A percentile compares a stretch with the other conserved stretches of the same genome.
These are phyloP conservation scores for Aspergillus nidulans DNA, from an alignment of 495 filamentous ascomycete species.

Conservation along the genomic window DNA sequence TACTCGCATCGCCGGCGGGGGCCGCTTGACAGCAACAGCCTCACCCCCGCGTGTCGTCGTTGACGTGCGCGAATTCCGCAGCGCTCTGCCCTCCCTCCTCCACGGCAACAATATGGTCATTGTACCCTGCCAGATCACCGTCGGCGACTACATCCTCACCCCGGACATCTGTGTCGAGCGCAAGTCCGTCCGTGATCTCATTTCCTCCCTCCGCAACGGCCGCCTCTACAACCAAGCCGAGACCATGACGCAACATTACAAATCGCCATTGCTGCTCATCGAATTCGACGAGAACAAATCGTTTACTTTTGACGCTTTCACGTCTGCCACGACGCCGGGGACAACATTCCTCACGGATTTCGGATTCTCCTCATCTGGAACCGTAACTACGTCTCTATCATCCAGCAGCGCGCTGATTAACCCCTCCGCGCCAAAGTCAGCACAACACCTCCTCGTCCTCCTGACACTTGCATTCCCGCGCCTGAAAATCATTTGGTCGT, in stretches of 20 bases:
- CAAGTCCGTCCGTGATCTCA: slow-evolving; percentile 86
- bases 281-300: slow-evolving; percentile 97
- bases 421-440: slow-evolving; percentile 56
- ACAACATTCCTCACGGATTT: slow-evolving; percentile 49
- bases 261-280: slow-evolving; percentile 84
- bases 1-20: slow-evolving; percentile 93
- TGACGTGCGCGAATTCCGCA: slow-evolving; percentile 93
- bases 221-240: slow-evolving; percentile 90
- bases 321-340: slow-evolving; percentile 37
- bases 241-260: slow-evolving; percentile 91
- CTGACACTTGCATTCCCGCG: slow-evolving; percentile 89
- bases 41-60: slow-evolving; percentile 91
- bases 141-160: slow-evolving; percentile 92
- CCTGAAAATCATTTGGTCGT: slow-evolving; percentile 89
- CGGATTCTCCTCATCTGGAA: slow-evolving; percentile 61
- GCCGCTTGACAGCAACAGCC: slow-evolving; percentile 79
- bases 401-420: slow-evolving; percentile 40
- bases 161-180: slow-evolving; percentile 91
- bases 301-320: slow-evolving; percentile 92
- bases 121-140: slow-evolving; percentile 90
- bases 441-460: slow-evolving; percentile 89
- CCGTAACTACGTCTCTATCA: slow-evolving; percentile 47
- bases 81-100: slow-evolving; percentile 82
- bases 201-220: slow-evolving; percentile 85
- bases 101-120: slow-evolving; percentile 82